Evolutionary conservation across 345 rosid genomes (phyloP).

Genomic region (Brassica cretica): DNA sequence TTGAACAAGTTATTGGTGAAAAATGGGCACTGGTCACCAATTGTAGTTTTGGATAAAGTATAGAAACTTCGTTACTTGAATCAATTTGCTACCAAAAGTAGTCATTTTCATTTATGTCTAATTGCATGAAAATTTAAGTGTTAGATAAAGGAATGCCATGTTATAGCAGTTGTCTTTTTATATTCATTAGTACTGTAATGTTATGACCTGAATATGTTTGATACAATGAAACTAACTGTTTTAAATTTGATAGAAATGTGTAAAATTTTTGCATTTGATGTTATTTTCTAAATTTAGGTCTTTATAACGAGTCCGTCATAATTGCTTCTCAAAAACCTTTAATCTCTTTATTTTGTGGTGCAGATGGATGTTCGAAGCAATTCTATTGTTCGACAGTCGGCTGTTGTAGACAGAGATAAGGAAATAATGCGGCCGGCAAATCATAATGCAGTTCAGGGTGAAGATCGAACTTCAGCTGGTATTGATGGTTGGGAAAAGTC

Average conservation of each 20-base stretch:
- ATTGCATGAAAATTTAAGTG: slow-evolving; percentile 9
- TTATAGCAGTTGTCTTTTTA: neutral
- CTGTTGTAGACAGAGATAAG: slow-evolving; percentile 67
- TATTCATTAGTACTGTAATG: neutral
- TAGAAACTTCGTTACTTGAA: slow-evolving; percentile 1
- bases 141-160: neutral
- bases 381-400: slow-evolving; percentile 59
- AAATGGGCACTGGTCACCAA: neutral
- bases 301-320: neutral
- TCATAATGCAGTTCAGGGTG: slow-evolving; percentile 59
- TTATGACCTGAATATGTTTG: neutral
- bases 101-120: neutral
- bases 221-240: neutral
- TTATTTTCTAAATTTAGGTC: neutral
- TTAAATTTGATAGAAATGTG: neutral
- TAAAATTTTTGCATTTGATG: neutral
- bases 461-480: slow-evolving; percentile 69
- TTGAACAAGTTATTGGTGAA: slow-evolving; percentile 18
- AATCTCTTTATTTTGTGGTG: slow-evolving; percentile 39
- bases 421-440: slow-evolving; percentile 59
- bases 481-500: slow-evolving; percentile 93
- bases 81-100: slow-evolving; percentile 21
- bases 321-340: slow-evolving; percentile 15
- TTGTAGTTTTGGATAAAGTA: neutral
- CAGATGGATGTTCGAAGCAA: slow-evolving; percentile 70